phyloP scores from a whole-genome alignment of 2,329 filamentous ascomycete genomes.

The Epicoccum nigrum region DNA sequence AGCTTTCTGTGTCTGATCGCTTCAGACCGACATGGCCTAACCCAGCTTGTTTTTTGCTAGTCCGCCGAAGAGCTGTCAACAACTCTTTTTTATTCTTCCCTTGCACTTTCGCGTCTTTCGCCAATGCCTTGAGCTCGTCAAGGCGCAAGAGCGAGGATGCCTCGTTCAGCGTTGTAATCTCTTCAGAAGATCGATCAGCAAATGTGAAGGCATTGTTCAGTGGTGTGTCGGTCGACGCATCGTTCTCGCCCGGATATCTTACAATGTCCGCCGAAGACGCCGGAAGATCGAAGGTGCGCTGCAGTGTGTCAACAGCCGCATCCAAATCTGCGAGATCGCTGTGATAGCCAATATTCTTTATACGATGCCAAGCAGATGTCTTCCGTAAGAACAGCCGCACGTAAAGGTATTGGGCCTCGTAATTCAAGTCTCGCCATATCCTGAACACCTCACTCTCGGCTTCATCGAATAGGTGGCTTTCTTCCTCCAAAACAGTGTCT shows the following conservation, averaged over 20 bases:
- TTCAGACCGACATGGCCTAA: conserved; percentile 73
- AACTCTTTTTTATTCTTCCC: conserved; percentile 89
- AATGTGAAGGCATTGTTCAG: conserved; percentile 72
- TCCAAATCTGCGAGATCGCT: conserved; percentile 79
- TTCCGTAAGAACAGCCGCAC: conserved; percentile 93
- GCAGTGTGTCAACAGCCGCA: conserved; percentile 68
- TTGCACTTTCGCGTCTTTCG: conserved; percentile 84
- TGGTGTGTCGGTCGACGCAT: conserved; percentile 54
- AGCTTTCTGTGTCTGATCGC: conserved; percentile 66
- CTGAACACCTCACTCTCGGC: conserved; percentile 78
- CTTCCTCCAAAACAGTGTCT: conserved; percentile 86
- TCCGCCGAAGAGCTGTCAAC: conserved; percentile 72
- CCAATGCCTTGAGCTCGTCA: conserved; percentile 83
- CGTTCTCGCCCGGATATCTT: conserved; percentile 56
- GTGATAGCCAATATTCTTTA: conserved; percentile 77
- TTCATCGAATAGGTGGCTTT: conserved; percentile 83
- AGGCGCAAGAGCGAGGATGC: conserved; percentile 81
- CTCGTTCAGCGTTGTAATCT: conserved; percentile 80
- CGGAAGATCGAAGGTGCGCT: conserved; percentile 64
- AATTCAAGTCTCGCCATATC: conserved; percentile 74
- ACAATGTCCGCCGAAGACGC: conserved; percentile 43
- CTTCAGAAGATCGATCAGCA: conserved; percentile 75
- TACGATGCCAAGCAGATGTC: conserved; percentile 87
- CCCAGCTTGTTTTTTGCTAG: conserved; percentile 76
- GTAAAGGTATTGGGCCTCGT: conserved; percentile 93